Evolutionary conservation across 257 asterid genomes (phyloP), one percentile per base, ranked within the genome.

Genomic region (Solanum corneliomulleri): DNA sequence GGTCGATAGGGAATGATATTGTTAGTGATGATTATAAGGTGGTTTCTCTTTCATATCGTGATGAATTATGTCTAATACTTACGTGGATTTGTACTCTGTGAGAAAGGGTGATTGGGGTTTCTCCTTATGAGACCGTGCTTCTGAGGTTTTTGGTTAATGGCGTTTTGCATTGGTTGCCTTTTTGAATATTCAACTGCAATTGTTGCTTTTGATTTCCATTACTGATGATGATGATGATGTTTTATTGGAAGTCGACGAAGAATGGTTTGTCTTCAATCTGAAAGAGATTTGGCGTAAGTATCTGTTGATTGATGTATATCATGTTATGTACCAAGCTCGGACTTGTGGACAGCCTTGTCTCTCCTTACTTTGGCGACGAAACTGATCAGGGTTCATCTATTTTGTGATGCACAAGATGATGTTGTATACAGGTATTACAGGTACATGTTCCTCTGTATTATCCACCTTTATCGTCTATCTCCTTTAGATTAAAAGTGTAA

Each of bases 11-110:
- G 35, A 33, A 33, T 33, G 92, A 91, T 87, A 31, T 86, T 7
- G 44, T 41, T 20, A 89, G 14, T 86, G 92, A 91, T 89, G 93
- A 92, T 86, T 92, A 90, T 82, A 92, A 92, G 85, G 47, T 93
- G 37, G 93, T 93, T 8, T 45, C 72, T 15, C 93, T 93, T 49
- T 92, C 91, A 9, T 88, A 87, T 70, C 88, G 66, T 35, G 88
- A 84, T 21, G 31, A 87, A 2, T 88, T 42, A 85, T 82, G 64
- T 84, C 93, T 3, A 89, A 86, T 75, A 91, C 92, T 12, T 89
- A 72, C 45, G 90, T 92, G 42, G 93, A 90, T 89, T 87, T 93
- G 25, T 90, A 91, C 86, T 90, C 88, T 47, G 31, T 90, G 83
- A 91, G 87, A 71, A 86, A 12, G 80, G 86, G 90, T 68, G 56